Conservation (phyloP, 139 green algal genomes). For the Tetradesmus obliquus region DNA sequence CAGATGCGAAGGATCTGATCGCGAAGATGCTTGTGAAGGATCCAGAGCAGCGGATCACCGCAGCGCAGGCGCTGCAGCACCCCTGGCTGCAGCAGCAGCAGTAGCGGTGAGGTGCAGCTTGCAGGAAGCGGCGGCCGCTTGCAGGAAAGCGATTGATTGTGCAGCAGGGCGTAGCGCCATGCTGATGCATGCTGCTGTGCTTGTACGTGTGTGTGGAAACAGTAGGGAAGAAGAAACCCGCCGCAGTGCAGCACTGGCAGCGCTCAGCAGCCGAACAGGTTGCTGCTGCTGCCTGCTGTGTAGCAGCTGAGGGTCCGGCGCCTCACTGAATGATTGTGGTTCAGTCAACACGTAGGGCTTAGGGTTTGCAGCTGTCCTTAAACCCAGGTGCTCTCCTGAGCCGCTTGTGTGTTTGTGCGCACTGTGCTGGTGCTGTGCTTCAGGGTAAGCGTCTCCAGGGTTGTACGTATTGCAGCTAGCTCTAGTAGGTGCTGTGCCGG, state of each 20-base stretch:
- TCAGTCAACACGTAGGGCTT: neutral
- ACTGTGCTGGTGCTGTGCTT: neutral
- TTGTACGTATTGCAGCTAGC: neutral
- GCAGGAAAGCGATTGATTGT: neutral
- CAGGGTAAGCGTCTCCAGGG: neutral
- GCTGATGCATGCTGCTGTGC: neutral
- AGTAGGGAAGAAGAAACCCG: neutral
- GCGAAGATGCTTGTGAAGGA: conserved; percentile 58
- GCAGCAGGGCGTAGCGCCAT: neutral
- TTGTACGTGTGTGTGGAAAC: neutral
- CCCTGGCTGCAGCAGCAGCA: conserved; percentile 54
- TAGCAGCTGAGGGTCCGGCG: neutral
- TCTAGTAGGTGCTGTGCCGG: neutral
- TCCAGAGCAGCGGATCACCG: conserved; percentile 53
- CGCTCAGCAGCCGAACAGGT: neutral
- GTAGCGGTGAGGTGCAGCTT: neutral
- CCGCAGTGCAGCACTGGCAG: neutral
- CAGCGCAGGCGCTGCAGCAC: conserved; percentile 55
- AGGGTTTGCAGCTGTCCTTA: neutral
- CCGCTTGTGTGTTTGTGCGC: neutral
- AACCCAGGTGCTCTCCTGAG: neutral
- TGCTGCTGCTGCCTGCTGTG: neutral
- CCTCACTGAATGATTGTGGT: neutral
- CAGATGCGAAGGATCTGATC: conserved; percentile 52
- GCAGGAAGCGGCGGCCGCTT: neutral